Evolutionary conservation across 2,329 filamentous ascomycete species (phyloP), one percentile per base, ranked within the genome.

Genomic region (Colletotrichum godetiae): DNA sequence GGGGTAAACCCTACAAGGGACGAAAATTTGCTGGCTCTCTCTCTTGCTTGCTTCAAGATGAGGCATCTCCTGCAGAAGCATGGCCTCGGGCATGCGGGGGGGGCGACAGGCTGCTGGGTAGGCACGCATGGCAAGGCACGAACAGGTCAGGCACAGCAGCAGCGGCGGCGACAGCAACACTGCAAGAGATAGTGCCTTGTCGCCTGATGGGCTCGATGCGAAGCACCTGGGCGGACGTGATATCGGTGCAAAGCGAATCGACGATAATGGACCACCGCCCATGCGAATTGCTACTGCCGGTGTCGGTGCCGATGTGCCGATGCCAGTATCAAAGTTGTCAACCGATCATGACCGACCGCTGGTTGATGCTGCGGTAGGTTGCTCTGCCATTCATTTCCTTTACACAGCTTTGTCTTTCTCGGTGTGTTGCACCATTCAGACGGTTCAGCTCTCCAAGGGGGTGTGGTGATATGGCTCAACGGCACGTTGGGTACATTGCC

Each of bases 291-390:
- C 33, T 60, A 29, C 24, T 52, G 37, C 59, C 8, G 19, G 59
- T 15, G 10, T 61, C 59, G 37, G 59, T 49, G 59, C 59, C 27
- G 59, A 61, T 29, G 59, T 35, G 59, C 42, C 59, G 59, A 37
- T 49, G 27, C 59, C 27, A 31, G 59, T 49, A 42, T 33, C 60
- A 62, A 22, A 42, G 37, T 42, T 33, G 27, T 33, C 42, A 62
- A 27, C 37, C 37, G 37, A 42, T 42, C 37, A 19, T 42, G 35
- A 49, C 59, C 59, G 59, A 62, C 15, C 13, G 59, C 24, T 8
- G 37, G 24, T 37, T 24, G 24, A 49, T 19, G 12, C n/a, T 15
- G 13, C 37, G 7, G 59, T n/a, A 31, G 27, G 59, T 22, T 49
- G 15, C 29, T 49, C 46, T 24, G 27, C n/a, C 15, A 24, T 61